Conservation (phyloP, 2,329 filamentous ascomycete genomes). For the Beauveria brongniartii region DNA sequence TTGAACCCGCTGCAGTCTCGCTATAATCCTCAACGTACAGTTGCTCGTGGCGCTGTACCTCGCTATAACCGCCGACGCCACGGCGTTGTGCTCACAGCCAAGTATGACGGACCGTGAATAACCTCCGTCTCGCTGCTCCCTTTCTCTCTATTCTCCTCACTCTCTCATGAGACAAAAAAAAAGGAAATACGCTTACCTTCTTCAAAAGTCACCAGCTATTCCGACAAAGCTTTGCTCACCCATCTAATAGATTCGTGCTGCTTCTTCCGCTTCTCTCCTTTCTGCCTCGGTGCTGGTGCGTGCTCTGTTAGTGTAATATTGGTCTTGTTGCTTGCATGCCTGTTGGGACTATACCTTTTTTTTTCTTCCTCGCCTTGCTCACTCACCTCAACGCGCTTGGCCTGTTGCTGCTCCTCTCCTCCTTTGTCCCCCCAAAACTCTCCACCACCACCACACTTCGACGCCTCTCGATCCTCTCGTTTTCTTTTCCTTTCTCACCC, state of each 20-base stretch:
- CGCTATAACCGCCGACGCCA: neutral
- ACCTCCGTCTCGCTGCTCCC: too few relatives aligned
- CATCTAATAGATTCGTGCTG: neutral
- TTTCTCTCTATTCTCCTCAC: too few relatives aligned
- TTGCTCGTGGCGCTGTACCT: neutral
- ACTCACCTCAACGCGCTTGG: neutral
- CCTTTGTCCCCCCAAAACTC: slow-evolving; percentile 10
- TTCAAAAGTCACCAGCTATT: neutral
- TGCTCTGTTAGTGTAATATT: slow-evolving; percentile 5
- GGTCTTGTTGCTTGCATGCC: slow-evolving; percentile 2
- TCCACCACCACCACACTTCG: slow-evolving; percentile 5
- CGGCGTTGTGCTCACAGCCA: neutral
- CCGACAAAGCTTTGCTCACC: neutral
- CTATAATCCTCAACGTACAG: too few relatives aligned
- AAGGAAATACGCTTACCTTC: neutral
- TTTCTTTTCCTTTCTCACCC: slow-evolving; percentile 1
- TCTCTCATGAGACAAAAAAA: too few relatives aligned
- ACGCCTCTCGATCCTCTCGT: slow-evolving; percentile 9
- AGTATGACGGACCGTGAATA: too few relatives aligned
- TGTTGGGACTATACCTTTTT: neutral
- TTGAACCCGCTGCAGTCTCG: neutral
- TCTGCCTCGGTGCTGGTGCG: slow-evolving; percentile 4
- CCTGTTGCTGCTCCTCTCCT: neutral
- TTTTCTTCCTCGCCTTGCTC: neutral
- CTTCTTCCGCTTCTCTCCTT: slow-evolving; percentile 4